Percentiles rank a stretch among this genome's conserved stretches.
These are phyloP conservation scores for Bothriochloa decipiens DNA, from an alignment of 176 grass and related monocot species.

Conservation along the genomic window DNA sequence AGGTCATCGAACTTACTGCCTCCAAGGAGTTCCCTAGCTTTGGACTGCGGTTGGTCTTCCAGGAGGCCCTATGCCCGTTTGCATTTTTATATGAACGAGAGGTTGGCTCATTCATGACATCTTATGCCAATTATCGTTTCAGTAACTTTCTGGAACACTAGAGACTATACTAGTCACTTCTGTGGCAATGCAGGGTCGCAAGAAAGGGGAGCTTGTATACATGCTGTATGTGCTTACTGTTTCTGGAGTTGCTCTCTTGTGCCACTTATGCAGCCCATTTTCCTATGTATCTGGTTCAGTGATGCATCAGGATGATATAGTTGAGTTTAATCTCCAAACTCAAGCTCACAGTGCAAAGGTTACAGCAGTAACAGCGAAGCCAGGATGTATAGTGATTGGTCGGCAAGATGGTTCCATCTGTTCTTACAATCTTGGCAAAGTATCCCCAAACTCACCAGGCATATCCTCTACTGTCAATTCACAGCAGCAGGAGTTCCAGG, in stretches of 20 bases:
- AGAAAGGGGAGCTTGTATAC: constrained; percentile 54
- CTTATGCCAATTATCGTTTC: constrained; percentile 5
- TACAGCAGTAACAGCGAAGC: constrained; percentile 70
- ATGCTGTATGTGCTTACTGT: constrained; percentile 68
- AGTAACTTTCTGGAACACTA: constrained; percentile 24
- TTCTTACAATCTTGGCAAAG: constrained; percentile 79
- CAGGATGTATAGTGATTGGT: constrained; percentile 76
- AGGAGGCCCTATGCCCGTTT: constrained; percentile 75
- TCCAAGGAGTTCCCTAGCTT: constrained; percentile 67
- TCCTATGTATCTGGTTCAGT: constrained; percentile 80
- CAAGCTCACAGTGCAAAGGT: constrained; percentile 61
- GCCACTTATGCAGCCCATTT: constrained; percentile 63
- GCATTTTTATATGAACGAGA: constrained; percentile 68
- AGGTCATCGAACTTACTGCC: constrained; percentile 67
- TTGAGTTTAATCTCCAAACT: constrained; percentile 76
- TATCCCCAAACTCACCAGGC: constrained; percentile 78
- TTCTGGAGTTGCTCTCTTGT: constrained; percentile 79
- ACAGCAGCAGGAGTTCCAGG: neutral
- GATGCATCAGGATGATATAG: constrained; percentile 57
- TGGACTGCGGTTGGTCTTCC: constrained; percentile 80
- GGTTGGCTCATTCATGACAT: constrained; percentile 57
- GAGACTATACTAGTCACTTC: constrained; percentile 18
- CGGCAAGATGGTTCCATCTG: constrained; percentile 80
- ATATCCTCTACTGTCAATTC: constrained; percentile 40
- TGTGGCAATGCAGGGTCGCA: constrained; percentile 58